A percentile compares a stretch with the other conserved stretches of the same genome.
phyloP scores from a whole-genome alignment of 306 rosid species.

The Ammopiptanthus mongolicus region DNA sequence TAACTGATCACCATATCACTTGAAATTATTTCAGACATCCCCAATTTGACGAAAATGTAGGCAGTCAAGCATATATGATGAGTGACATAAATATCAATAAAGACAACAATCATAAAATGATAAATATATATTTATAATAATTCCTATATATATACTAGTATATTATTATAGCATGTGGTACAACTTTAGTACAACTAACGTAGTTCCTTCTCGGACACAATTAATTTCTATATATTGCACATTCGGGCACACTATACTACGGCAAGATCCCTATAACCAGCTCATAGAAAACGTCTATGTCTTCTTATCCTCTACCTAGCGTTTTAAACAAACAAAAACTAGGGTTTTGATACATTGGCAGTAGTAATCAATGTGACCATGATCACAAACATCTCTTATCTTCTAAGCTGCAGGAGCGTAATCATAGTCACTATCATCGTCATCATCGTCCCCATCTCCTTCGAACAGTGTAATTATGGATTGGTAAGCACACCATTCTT shows the following conservation, averaged over 20 bases:
- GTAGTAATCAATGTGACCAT: neutral
- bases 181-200: neutral
- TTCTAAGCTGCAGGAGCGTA: constrained; percentile 28
- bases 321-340: neutral
- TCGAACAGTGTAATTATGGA: neutral
- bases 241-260: neutral
- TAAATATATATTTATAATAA: neutral
- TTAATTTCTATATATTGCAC: neutral
- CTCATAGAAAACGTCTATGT: neutral
- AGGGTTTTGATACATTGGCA: neutral
- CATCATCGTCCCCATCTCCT: constrained; percentile 20
- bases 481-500: neutral
- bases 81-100: neutral
- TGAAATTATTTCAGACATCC: too few relatives aligned
- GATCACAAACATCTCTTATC: neutral
- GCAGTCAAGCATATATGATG: neutral
- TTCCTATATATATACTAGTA: too few relatives aligned
- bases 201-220: neutral
- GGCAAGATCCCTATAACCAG: neutral
- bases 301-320: neutral
- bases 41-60: neutral
- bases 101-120: neutral
- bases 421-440: constrained; percentile 10
- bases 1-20: neutral
- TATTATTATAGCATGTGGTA: too few relatives aligned